Percentiles rank a stretch among this genome's conserved stretches.
Conservation (phyloP, 352 stramenopile species). For the Blastocystis sp. region DNA sequence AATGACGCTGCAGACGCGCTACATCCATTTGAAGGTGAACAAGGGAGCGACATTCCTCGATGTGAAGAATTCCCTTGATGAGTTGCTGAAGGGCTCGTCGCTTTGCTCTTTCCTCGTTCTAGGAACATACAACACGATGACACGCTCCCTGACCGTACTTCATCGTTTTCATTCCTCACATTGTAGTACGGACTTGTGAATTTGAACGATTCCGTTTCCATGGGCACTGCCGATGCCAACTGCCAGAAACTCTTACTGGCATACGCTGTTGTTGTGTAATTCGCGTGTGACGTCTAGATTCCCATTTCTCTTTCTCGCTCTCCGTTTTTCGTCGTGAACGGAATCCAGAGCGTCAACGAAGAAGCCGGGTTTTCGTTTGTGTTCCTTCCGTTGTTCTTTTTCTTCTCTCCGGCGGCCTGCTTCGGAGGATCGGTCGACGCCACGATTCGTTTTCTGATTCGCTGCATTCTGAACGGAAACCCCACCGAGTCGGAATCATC, state of each 20-base stretch:
- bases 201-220: neutral
- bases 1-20: neutral
- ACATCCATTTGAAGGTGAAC: neutral
- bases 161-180: neutral
- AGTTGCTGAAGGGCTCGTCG: neutral
- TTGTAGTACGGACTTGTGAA: neutral
- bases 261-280: neutral
- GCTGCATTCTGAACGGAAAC: conserved; percentile 2
- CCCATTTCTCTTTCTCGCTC: neutral
- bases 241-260: neutral
- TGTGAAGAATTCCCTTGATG: neutral
- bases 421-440: neutral
- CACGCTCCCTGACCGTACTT: neutral
- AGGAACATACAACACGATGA: neutral
- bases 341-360: neutral
- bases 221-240: neutral
- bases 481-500: neutral
- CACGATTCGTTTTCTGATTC: neutral
- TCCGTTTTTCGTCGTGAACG: neutral
- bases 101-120: neutral
- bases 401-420: neutral
- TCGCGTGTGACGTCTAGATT: neutral
- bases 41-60: neutral
- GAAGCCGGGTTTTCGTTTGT: neutral
- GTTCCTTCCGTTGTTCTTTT: neutral